Evolutionary conservation across 495 filamentous ascomycete species (phyloP).

Genomic region (Penicillium pancosmium): DNA sequence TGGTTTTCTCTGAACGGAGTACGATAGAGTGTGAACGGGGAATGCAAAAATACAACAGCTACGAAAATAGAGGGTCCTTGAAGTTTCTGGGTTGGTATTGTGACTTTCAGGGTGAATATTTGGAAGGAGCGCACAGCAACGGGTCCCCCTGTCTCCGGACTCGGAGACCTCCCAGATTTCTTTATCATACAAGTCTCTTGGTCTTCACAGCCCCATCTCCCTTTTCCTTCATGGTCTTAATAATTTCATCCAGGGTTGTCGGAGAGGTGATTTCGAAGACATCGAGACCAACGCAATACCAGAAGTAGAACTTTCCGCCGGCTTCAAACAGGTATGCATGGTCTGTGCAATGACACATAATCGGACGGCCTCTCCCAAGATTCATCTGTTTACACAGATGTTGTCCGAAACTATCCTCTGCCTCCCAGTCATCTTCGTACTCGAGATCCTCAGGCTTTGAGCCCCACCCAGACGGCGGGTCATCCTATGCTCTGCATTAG

Average conservation of each 20-base stretch:
- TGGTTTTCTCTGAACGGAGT: too few relatives aligned
- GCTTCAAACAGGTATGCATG: slow-evolving; percentile 12
- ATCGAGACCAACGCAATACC: slow-evolving; percentile 8
- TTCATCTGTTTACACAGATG: slow-evolving; percentile 3
- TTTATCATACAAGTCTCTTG: not conserved
- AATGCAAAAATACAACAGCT: too few relatives aligned
- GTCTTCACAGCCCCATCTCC: slow-evolving; percentile 1
- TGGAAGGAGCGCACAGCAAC: too few relatives aligned
- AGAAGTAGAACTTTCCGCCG: slow-evolving; percentile 8
- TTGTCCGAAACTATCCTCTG: slow-evolving; percentile 9
- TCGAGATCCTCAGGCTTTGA: slow-evolving; percentile 14
- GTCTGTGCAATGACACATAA: slow-evolving; percentile 11
- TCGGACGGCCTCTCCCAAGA: slow-evolving; percentile 10
- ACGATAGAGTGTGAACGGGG: too few relatives aligned
- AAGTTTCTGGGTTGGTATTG: too few relatives aligned
- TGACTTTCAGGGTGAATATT: too few relatives aligned
- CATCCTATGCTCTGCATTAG: slow-evolving; percentile 14
- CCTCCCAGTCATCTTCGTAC: slow-evolving; percentile 11
- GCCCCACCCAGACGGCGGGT: slow-evolving; percentile 14
- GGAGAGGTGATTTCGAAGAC: slow-evolving; percentile 5
- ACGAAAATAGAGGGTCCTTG: too few relatives aligned
- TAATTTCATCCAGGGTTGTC: slow-evolving; percentile 3
- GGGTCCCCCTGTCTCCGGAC: too few relatives aligned
- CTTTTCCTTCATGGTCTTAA: slow-evolving; percentile 7
- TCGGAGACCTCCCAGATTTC: not conserved